These are phyloP conservation scores for Geotrichum siamense DNA, from an alignment of 1,139 yeast species.

Conservation along the genomic window DNA sequence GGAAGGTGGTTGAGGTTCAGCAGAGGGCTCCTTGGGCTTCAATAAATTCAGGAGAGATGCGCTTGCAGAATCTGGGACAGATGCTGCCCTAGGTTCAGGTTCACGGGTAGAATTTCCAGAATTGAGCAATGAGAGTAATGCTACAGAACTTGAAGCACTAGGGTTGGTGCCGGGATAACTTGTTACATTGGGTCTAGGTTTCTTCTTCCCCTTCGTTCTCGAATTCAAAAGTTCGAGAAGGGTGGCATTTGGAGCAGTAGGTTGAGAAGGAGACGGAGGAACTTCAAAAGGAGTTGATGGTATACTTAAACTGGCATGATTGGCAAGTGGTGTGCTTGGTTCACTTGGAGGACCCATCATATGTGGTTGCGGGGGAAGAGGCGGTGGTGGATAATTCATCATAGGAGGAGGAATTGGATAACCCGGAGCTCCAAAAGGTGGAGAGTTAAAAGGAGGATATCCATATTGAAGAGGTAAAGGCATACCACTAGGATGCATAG, in stretches of 20 bases:
- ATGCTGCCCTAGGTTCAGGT: background rate
- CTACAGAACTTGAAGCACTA: slow-evolving; percentile 2
- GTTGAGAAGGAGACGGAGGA: slow-evolving; percentile 21
- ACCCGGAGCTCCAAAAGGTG: slow-evolving; percentile 10
- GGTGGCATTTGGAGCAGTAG: slow-evolving; percentile 30
- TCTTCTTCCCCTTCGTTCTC: slow-evolving; percentile 20
- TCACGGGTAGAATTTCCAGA: background rate
- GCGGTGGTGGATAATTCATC: slow-evolving; percentile 8
- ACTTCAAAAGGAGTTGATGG: slow-evolving; percentile 1
- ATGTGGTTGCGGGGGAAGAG: slow-evolving; percentile 13
- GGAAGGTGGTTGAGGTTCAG: background rate
- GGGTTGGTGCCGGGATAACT: background rate
- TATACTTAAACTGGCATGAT: slow-evolving; percentile 2
- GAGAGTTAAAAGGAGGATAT: slow-evolving; percentile 3
- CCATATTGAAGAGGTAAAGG: slow-evolving; percentile 5
- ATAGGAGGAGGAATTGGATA: slow-evolving; percentile 21
- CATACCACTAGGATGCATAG: slow-evolving; percentile 3
- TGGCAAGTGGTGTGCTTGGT: slow-evolving; percentile 9
- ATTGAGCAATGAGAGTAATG: slow-evolving; percentile 9
- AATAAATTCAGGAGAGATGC: slow-evolving; percentile 2
- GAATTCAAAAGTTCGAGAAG: slow-evolving; percentile 27
- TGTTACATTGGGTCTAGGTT: background rate
- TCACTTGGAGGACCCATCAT: slow-evolving; percentile 7
- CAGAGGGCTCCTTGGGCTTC: slow-evolving; percentile 2
- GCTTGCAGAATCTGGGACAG: background rate